phyloP scores from a whole-genome alignment of 441 rosid species.

The Daphne laureola region DNA sequence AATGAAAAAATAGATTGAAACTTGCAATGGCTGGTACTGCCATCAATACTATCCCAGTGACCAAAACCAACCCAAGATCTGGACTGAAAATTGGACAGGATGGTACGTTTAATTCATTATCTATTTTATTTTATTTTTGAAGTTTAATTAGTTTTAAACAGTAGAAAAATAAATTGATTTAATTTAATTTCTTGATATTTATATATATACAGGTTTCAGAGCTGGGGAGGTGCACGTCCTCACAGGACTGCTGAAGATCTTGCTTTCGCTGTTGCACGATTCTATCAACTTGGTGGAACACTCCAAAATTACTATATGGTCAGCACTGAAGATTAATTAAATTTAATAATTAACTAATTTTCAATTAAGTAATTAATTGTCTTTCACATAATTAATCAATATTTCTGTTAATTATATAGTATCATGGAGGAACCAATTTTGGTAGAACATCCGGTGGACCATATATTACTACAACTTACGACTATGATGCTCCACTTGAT shows the following conservation, averaged over 20 bases:
- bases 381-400: neutral
- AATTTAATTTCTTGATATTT: no score
- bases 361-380: no score
- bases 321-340: neutral
- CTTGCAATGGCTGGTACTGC: conserved; percentile 77
- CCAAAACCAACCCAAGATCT: conserved; percentile 47
- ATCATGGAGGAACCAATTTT: conserved; percentile 84
- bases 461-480: conserved; percentile 57
- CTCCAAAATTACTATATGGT: conserved; percentile 75
- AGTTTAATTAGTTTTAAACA: neutral
- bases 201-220: conserved; percentile 31
- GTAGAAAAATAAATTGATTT: neutral
- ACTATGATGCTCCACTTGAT: conserved; percentile 68
- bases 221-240: conserved; percentile 51
- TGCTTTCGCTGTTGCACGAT: conserved; percentile 59
- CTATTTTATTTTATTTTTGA: neutral
- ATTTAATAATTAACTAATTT: neutral
- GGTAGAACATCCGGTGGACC: conserved; percentile 63
- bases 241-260: conserved; percentile 56
- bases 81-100: conserved; percentile 75
- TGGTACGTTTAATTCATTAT: conserved; percentile 24
- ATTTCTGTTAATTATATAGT: conserved; percentile 22
- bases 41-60: conserved; percentile 39
- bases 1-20: conserved; percentile 27
- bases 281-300: conserved; percentile 47